These are phyloP conservation scores for Colletotrichum tropicicola DNA, from an alignment of 2,329 filamentous ascomycete species.

Conservation along the genomic window DNA sequence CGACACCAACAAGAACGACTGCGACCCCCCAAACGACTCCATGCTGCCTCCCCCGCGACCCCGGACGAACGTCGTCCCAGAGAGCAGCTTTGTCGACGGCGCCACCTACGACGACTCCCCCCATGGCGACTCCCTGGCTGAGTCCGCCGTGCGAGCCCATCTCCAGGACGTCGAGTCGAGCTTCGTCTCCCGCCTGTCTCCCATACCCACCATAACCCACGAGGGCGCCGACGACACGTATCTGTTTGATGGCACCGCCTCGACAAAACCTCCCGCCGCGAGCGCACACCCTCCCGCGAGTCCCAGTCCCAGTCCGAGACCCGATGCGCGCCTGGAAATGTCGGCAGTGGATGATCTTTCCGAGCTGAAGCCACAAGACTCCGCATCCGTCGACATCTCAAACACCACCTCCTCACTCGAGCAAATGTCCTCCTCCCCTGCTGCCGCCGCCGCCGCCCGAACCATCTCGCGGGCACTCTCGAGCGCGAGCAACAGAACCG, in stretches of 20 bases:
- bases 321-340: not conserved
- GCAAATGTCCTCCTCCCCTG: conserved; percentile 64
- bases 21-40: conserved; percentile 19
- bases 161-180: conserved; percentile 73
- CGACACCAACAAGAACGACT: not conserved
- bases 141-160: conserved; percentile 63
- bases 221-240: conserved; percentile 67
- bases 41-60: conserved; percentile 34
- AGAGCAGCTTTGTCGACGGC: conserved; percentile 54
- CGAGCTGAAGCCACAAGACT: conserved; percentile 31
- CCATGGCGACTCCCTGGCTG: conserved; percentile 59
- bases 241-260: conserved; percentile 59
- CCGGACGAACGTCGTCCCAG: conserved; percentile 33
- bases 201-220: conserved; percentile 57
- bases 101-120: conserved; percentile 45
- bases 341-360: conserved; percentile 14
- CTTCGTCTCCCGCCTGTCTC: conserved; percentile 67
- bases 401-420: conserved; percentile 62
- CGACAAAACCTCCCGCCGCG: conserved; percentile 44
- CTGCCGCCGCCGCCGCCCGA: conserved; percentile 62
- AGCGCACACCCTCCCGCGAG: conserved; percentile 30
- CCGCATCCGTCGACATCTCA: conserved; percentile 40
- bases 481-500: conserved; percentile 45
- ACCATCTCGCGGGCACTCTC: conserved; percentile 62
- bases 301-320: conserved; percentile 28